Evolutionary conservation across 2,329 filamentous ascomycete genomes (phyloP).

Genomic region (Pestalotiopsis sp.): DNA sequence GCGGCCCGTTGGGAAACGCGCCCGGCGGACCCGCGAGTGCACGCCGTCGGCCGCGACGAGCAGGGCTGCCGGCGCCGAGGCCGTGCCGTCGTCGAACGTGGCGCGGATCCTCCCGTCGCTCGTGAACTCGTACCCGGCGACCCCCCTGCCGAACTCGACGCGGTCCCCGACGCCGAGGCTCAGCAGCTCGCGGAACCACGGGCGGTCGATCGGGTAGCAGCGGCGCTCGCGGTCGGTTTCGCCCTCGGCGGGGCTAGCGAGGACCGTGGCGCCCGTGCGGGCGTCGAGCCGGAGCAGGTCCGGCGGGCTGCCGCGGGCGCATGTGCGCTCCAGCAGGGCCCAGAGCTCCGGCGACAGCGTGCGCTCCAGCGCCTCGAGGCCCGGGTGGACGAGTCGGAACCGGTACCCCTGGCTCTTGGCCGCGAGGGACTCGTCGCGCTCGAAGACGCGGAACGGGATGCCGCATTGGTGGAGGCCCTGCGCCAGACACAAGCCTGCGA

Average conservation of each 20-base stretch:
- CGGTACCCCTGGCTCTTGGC: slow-evolving; percentile 40
- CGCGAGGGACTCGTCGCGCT: slow-evolving; percentile 31
- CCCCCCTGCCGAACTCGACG: slow-evolving; percentile 9
- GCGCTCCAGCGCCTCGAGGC: slow-evolving; percentile 20
- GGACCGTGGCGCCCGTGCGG: not conserved
- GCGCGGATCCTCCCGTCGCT: not conserved
- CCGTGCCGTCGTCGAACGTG: not conserved
- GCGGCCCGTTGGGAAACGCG: not conserved
- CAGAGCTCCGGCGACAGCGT: slow-evolving; percentile 18
- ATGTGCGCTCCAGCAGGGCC: slow-evolving; percentile 21
- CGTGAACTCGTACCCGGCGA: not conserved
- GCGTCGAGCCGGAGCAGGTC: not conserved
- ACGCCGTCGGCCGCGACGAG: slow-evolving; percentile 2
- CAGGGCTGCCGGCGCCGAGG: not conserved
- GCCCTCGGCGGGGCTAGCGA: not conserved
- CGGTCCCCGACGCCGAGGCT: not conserved
- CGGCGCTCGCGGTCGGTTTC: slow-evolving; percentile 19
- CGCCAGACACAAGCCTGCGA: slow-evolving; percentile 37
- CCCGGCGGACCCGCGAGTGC: not conserved
- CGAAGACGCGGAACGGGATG: slow-evolving; percentile 38
- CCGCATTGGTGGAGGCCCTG: slow-evolving; percentile 35
- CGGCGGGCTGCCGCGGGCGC: slow-evolving; percentile 10
- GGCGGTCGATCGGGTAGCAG: slow-evolving; percentile 4
- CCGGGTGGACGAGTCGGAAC: slow-evolving; percentile 29
- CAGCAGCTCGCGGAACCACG: slow-evolving; percentile 8